phyloP scores from a whole-genome alignment of 2,329 filamentous ascomycete species.

The Sporothrix pallida region DNA sequence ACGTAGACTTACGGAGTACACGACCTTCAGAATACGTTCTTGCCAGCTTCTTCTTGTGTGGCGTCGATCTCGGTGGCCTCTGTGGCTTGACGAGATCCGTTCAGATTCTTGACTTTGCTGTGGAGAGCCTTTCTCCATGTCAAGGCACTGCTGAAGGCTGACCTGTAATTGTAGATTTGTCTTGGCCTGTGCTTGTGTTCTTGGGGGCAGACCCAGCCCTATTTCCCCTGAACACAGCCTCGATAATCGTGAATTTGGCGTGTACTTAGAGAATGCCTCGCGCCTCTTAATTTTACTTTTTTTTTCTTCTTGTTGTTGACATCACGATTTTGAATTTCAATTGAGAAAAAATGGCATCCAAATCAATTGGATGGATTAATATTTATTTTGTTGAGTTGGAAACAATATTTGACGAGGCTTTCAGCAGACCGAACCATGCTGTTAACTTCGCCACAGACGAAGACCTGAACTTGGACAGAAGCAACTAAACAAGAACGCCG shows the following conservation, averaged over 20 bases:
- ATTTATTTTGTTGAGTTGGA: not conserved
- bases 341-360: not conserved
- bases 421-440: not conserved
- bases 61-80: constrained; percentile 8
- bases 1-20: not conserved
- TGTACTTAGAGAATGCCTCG: constrained; percentile 6
- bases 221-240: constrained; percentile 20
- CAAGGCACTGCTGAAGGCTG: constrained; percentile 25
- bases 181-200: not conserved
- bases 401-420: not conserved
- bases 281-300: not conserved
- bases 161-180: constrained; percentile 14
- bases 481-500: not conserved
- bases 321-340: not conserved
- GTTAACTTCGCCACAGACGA: not conserved
- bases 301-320: not conserved
- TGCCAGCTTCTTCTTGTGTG: not conserved
- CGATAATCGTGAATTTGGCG: not conserved
- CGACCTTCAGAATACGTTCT: not conserved
- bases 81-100: constrained; percentile 15
- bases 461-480: not conserved
- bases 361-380: constrained; percentile 11
- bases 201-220: not conserved
- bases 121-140: not conserved
- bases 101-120: not conserved